Conservation (phyloP, 2,329 filamentous ascomycete genomes). For the Chrysoporthe austroafricana region DNA sequence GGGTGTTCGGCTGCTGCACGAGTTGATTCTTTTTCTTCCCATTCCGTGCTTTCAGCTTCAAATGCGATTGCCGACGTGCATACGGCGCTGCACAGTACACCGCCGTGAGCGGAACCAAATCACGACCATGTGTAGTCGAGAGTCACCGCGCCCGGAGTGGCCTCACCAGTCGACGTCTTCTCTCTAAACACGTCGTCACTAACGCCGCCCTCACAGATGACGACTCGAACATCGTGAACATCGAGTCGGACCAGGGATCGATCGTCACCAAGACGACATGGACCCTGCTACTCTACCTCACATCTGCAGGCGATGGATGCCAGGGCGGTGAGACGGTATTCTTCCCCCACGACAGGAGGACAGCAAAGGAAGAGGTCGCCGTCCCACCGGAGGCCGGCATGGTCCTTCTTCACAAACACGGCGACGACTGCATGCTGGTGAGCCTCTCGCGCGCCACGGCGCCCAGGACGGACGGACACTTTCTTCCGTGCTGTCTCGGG, state of each 20-base stretch:
- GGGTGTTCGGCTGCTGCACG: not conserved
- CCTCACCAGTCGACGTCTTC: not conserved
- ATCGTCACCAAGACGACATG: slow-evolving; percentile 76
- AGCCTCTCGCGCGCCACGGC: slow-evolving; percentile 35
- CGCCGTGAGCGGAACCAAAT: not conserved
- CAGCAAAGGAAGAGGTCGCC: slow-evolving; percentile 66
- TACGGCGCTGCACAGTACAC: not conserved
- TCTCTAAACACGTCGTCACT: not conserved
- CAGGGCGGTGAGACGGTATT: slow-evolving; percentile 90
- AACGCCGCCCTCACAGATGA: slow-evolving; percentile 65
- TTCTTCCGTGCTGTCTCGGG: not conserved
- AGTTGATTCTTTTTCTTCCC: not conserved
- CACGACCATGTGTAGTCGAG: not conserved
- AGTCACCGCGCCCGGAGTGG: not conserved
- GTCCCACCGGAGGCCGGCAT: slow-evolving; percentile 82
- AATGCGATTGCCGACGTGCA: not conserved
- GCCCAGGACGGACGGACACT: not conserved
- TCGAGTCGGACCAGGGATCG: slow-evolving; percentile 50
- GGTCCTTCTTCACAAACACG: slow-evolving; percentile 85
- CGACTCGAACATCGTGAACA: slow-evolving; percentile 74
- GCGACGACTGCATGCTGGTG: slow-evolving; percentile 81
- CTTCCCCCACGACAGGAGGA: slow-evolving; percentile 70
- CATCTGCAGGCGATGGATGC: slow-evolving; percentile 74
- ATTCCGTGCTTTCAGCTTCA: not conserved
- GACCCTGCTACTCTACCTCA: slow-evolving; percentile 89